Evolutionary conservation across 192 early-diverging fungal genomes (phyloP).

Genomic region (Gigaspora rosea): DNA sequence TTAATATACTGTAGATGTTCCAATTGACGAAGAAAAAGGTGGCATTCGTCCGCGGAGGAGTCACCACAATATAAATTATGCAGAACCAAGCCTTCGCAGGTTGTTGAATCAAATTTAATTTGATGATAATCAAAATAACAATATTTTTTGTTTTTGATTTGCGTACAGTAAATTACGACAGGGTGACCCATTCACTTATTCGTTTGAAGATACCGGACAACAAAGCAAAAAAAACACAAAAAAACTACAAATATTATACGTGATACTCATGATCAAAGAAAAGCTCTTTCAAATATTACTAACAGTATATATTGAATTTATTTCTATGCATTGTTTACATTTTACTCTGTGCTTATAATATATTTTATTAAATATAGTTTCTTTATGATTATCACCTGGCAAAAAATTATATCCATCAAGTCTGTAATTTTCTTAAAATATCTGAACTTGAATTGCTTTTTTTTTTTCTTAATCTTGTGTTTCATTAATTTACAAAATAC

Average conservation of each 20-base stretch:
- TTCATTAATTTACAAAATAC: no score
- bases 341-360: no score
- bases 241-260: not conserved
- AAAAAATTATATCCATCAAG: no score
- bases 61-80: not conserved
- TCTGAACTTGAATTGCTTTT: no score
- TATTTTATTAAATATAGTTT: no score
- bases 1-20: not conserved
- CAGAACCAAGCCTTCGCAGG: constrained; percentile 28
- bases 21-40: not conserved
- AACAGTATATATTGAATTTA: not conserved
- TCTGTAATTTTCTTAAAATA: no score
- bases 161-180: constrained; percentile 13
- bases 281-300: constrained; percentile 24
- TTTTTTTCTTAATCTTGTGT: no score
- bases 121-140: not conserved
- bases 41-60: not conserved
- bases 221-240: not conserved
- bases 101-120: not conserved
- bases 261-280: not conserved
- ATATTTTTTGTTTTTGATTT: not conserved
- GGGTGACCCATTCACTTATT: constrained; percentile 18
- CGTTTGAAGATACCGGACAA: no score
- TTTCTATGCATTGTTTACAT: not conserved
- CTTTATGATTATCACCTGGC: no score